These are phyloP conservation scores for Sporisorium exsertum DNA, from an alignment of 1,284 basidiomycete genomes.

Conservation along the genomic window DNA sequence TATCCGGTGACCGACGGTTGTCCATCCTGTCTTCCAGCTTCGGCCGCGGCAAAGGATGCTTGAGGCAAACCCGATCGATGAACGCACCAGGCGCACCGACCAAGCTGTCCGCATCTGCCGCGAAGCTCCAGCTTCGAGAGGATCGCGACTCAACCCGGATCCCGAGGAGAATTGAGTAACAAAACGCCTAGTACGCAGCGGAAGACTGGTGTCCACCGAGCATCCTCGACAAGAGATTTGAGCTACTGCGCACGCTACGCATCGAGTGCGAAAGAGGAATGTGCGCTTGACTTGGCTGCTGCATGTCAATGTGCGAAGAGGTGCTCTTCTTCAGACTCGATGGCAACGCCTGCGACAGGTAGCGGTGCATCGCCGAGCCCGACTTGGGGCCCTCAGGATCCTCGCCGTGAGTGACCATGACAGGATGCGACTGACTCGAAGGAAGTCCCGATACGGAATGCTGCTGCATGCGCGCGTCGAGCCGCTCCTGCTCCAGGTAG, in stretches of 20 bases:
- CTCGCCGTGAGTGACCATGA: constrained; percentile 40
- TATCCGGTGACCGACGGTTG: constrained; percentile 45
- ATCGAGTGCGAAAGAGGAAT: constrained; percentile 43
- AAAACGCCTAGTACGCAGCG: constrained; percentile 34
- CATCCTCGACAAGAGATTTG: constrained; percentile 59
- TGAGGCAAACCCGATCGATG: neutral
- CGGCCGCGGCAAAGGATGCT: neutral
- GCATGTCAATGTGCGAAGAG: constrained; percentile 51
- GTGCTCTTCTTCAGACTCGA: constrained; percentile 58
- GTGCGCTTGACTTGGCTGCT: constrained; percentile 51
- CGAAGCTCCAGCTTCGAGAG: constrained; percentile 9
- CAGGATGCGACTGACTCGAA: constrained; percentile 36
- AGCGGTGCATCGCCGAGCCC: constrained; percentile 58
- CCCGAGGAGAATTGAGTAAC: constrained; percentile 28
- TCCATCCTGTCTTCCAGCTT: constrained; percentile 16
- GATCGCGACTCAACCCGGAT: constrained; percentile 37
- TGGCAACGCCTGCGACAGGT: constrained; percentile 57
- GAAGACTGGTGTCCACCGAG: constrained; percentile 53
- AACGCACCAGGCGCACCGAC: constrained; percentile 32
- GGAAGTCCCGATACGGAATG: constrained; percentile 37
- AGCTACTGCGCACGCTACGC: constrained; percentile 59
- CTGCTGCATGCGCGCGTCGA: constrained; percentile 52
- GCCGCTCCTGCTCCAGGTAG: constrained; percentile 54
- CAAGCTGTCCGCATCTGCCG: constrained; percentile 16
- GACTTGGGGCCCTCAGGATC: constrained; percentile 45